Conservation (phyloP, 1,139 yeast genomes). For the Lodderomyces parapsilosis region DNA sequence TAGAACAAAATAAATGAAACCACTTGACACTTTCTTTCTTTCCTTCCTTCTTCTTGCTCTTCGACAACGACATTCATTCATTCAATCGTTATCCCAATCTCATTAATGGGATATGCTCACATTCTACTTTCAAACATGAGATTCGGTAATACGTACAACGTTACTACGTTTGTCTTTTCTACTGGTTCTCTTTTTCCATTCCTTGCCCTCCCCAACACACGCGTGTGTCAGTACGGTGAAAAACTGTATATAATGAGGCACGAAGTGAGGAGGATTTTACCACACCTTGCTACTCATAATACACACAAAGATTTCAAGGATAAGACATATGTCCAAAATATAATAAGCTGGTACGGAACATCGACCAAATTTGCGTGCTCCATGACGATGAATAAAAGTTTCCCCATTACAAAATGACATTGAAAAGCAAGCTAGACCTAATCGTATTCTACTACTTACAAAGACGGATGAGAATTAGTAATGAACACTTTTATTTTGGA, state of each 20-base stretch:
- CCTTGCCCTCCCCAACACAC: background rate
- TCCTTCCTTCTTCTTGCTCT: conserved; percentile 1
- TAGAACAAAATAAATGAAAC: too few relatives aligned
- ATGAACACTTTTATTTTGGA: background rate
- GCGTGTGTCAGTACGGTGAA: background rate
- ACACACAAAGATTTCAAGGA: background rate
- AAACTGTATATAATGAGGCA: background rate
- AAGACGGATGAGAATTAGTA: background rate
- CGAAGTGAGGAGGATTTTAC: too few relatives aligned
- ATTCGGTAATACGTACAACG: background rate
- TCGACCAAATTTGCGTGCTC: background rate
- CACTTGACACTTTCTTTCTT: background rate
- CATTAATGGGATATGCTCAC: conserved; percentile 4
- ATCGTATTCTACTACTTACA: background rate
- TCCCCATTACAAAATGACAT: background rate
- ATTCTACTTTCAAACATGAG: background rate
- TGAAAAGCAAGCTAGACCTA: background rate
- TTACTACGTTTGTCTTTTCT: background rate
- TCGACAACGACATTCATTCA: conserved; percentile 8
- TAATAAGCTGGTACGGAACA: conserved; percentile 6
- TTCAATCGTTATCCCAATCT: conserved; percentile 10
- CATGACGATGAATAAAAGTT: background rate
- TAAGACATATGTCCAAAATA: conserved; percentile 8
- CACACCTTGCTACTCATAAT: background rate
- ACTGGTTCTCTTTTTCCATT: background rate